A percentile compares a stretch with the other conserved stretches of the same genome.
These are phyloP conservation scores for Naganishia sp. DNA, from an alignment of 1,284 basidiomycete genomes.

Conservation along the genomic window DNA sequence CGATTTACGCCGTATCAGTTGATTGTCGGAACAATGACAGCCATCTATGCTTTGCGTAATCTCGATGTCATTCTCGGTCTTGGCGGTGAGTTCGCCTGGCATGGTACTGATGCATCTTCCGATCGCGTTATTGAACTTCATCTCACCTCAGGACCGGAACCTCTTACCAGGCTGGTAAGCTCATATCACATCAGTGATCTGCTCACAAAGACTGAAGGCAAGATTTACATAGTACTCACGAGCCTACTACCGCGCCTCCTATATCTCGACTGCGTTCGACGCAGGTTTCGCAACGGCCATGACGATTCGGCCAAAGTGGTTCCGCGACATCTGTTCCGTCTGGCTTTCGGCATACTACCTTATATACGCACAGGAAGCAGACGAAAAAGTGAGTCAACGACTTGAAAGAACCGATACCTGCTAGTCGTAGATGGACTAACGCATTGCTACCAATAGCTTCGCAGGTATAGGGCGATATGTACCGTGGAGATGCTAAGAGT, in stretches of 20 bases:
- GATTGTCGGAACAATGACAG: slow-evolving; percentile 78
- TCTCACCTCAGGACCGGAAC: slow-evolving; percentile 74
- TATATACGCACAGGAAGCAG: slow-evolving; percentile 87
- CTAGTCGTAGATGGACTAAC: background rate
- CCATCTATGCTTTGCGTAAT: slow-evolving; percentile 81
- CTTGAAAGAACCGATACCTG: background rate
- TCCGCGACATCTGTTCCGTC: slow-evolving; percentile 80
- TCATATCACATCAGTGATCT: slow-evolving; percentile 5
- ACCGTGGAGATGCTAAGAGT: slow-evolving; percentile 92
- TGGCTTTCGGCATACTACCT: slow-evolving; percentile 89
- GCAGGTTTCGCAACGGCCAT: slow-evolving; percentile 96
- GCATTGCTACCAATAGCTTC: slow-evolving; percentile 61
- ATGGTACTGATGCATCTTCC: background rate
- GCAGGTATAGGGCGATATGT: slow-evolving; percentile 84
- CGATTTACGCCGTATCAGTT: slow-evolving; percentile 94
- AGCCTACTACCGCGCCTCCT: slow-evolving; percentile 95
- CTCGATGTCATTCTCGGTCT: slow-evolving; percentile 84
- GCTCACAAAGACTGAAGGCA: slow-evolving; percentile 35
- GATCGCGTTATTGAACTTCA: slow-evolving; percentile 17
- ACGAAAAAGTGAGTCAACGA: slow-evolving; percentile 72
- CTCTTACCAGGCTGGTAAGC: slow-evolving; percentile 78
- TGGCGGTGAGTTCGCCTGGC: slow-evolving; percentile 55
- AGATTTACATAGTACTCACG: slow-evolving; percentile 71
- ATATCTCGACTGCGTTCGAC: slow-evolving; percentile 91
- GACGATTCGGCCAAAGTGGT: slow-evolving; percentile 87